phyloP scores from a whole-genome alignment of 176 grass and related monocot species.

The Avena sativa region DNA sequence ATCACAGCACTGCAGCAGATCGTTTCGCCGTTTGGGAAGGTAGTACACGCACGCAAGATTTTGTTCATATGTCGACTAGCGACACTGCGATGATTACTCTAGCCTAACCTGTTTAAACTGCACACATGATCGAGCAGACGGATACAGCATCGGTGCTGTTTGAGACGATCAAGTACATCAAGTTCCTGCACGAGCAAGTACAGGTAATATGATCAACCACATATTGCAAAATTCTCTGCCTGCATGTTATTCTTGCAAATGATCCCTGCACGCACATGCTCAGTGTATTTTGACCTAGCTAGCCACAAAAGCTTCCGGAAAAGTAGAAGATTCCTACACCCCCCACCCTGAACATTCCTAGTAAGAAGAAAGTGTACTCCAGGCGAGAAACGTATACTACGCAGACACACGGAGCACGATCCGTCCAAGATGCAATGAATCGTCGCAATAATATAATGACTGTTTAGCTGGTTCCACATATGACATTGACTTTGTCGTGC shows the following conservation, averaged over 20 bases:
- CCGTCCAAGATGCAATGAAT: constrained; percentile 53
- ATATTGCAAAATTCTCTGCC: neutral
- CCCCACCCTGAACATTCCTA: constrained; percentile 38
- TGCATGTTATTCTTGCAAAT: neutral
- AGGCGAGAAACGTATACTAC: neutral
- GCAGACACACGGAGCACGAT: neutral
- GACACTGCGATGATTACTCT: neutral
- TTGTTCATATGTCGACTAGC: neutral
- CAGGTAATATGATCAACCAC: constrained; percentile 54
- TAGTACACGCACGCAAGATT: constrained; percentile 22
- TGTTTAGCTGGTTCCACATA: constrained; percentile 64
- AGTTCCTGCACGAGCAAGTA: constrained; percentile 92
- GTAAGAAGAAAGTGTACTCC: constrained; percentile 46
- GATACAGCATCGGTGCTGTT: constrained; percentile 91
- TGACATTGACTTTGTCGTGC: constrained; percentile 45
- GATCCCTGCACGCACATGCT: neutral
- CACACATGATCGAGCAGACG: constrained; percentile 57
- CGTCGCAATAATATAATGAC: constrained; percentile 26
- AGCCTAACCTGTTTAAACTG: neutral
- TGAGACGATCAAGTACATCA: constrained; percentile 89
- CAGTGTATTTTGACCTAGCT: constrained; percentile 50
- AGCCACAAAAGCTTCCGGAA: constrained; percentile 42
- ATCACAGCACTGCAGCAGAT: constrained; percentile 90
- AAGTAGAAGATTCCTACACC: constrained; percentile 38
- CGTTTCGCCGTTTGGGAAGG: constrained; percentile 96